A percentile compares a stretch with the other conserved stretches of the same genome.
Evolutionary conservation across 306 rosid species (phyloP).

Genomic region (Trifolium fragiferum): DNA sequence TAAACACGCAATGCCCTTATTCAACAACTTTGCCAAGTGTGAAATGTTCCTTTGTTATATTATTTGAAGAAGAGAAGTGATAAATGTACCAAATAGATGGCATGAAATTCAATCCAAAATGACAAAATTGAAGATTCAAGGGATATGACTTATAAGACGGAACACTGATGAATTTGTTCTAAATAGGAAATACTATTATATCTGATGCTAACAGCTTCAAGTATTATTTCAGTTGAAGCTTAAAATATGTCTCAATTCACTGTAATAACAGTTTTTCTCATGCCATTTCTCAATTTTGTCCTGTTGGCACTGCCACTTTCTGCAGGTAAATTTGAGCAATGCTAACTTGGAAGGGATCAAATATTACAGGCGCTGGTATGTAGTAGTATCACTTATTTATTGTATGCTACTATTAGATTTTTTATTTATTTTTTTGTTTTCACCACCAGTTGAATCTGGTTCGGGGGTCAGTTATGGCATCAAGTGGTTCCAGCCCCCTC

Average conservation of each 20-base stretch:
- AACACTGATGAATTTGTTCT: conserved; percentile 15
- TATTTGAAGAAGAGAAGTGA: conserved; percentile 12
- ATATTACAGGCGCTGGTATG: conserved; percentile 84
- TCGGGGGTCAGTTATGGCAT: too few relatives aligned
- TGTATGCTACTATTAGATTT: background rate
- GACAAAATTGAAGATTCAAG: background rate
- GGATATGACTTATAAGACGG: background rate
- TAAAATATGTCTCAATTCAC: conserved; percentile 4
- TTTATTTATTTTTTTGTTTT: too few relatives aligned
- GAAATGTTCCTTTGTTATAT: background rate
- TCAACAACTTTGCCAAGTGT: conserved; percentile 22
- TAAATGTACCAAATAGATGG: background rate
- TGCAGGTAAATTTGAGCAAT: conserved; percentile 86
- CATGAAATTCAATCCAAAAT: too few relatives aligned
- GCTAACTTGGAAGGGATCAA: conserved; percentile 92
- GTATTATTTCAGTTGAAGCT: conserved; percentile 12
- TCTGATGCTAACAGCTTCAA: conserved; percentile 15
- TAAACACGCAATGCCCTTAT: conserved; percentile 17
- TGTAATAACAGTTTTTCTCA: background rate
- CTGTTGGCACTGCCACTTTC: conserved; percentile 29
- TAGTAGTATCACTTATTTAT: conserved; percentile 16
- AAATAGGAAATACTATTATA: background rate
- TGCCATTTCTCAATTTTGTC: conserved; percentile 14
- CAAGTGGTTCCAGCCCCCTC: too few relatives aligned
- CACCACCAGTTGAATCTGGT: too few relatives aligned